phyloP scores from a whole-genome alignment of 371 early-diverging fungal genomes.

The Apophysomyces sp. region DNA sequence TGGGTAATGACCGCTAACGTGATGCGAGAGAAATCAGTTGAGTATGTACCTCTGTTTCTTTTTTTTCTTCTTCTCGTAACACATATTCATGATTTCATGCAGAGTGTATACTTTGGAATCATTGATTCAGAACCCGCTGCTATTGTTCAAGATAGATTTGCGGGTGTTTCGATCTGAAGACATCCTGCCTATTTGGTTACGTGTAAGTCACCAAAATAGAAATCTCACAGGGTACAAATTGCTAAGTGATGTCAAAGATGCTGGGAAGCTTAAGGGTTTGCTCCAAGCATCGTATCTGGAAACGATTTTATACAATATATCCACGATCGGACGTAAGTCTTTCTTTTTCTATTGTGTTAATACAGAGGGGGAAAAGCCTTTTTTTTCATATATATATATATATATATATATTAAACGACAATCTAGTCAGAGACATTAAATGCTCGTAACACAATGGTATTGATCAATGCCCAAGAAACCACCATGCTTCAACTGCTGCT shows the following conservation, averaged over 20 bases:
- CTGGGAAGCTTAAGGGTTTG: constrained; percentile 37
- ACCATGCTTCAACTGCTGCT: constrained; percentile 52
- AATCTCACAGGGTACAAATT: too few relatives aligned
- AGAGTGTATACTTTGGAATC: constrained; percentile 34
- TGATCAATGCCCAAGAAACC: constrained; percentile 56
- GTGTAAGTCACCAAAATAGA: constrained; percentile 34
- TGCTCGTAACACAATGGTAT: constrained; percentile 47
- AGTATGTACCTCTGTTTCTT: constrained; percentile 2
- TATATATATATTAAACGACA: not conserved
- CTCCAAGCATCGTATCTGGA: constrained; percentile 48
- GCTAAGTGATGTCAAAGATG: constrained; percentile 16
- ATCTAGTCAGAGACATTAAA: constrained; percentile 27
- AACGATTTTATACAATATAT: constrained; percentile 29
- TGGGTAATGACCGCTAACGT: constrained; percentile 38
- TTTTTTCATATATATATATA: too few relatives aligned
- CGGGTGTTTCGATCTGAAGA: constrained; percentile 49
- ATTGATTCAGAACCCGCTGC: constrained; percentile 50
- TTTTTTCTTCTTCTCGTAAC: not conserved
- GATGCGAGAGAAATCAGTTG: constrained; percentile 1
- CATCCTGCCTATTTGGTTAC: constrained; percentile 52
- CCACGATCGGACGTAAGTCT: constrained; percentile 17
- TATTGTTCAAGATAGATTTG: constrained; percentile 50
- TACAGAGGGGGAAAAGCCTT: too few relatives aligned
- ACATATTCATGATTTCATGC: not conserved
- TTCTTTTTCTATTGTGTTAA: too few relatives aligned